Evolutionary conservation across 352 stramenopile species (phyloP), one percentile per base, ranked within the genome.

Genomic region (Ophiocytium majus): DNA sequence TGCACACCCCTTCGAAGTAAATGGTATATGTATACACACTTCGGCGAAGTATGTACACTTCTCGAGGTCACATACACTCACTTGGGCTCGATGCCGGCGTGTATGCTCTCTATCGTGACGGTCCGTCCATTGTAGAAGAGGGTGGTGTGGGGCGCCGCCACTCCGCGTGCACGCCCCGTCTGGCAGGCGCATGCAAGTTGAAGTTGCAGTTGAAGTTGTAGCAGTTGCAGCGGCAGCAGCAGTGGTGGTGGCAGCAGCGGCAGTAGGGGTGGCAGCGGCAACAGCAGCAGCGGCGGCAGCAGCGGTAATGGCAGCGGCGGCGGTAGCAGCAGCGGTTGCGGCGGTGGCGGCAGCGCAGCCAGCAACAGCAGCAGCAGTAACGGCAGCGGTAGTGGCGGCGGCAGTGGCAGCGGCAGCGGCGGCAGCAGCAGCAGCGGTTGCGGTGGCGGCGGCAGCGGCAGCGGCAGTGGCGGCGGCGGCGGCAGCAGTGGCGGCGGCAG

Each of bases 121-220:
- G 96, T 92, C 10, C 96, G 91, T 14, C 97, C 97, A 84, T 97
- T 94, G 79, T 97, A 98, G 78, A 98, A 93, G 76, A 99, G 35
- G 66, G 66, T 43, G 14, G 66, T 78, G 35, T 78, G 66, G 66
- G 66, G 66, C 32, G 35, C 66, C 32, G 66, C 35, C 14, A 17
- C 17, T 5, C 66, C 66, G 32, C 66, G 66, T 95, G 0, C 93
- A 93, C 31, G 98, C 89, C 64, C 97, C 92, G 75, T 93, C 91
- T 34, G 90, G 43, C 43, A 57, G 14, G 43, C 5, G 14, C 43
- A 57, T 14, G 43, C 43, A 57, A 57, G 5, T 57, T n/a, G n/a
- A n/a, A n/a, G n/a, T 57, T 14, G 14, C 5, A 57, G 43, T 57
- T 57, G 43, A 57, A 57, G 43, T 57, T 14, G 14, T 57, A 14